phyloP scores from a whole-genome alignment of 75 land plant species.

The Cryptomeria japonica region DNA sequence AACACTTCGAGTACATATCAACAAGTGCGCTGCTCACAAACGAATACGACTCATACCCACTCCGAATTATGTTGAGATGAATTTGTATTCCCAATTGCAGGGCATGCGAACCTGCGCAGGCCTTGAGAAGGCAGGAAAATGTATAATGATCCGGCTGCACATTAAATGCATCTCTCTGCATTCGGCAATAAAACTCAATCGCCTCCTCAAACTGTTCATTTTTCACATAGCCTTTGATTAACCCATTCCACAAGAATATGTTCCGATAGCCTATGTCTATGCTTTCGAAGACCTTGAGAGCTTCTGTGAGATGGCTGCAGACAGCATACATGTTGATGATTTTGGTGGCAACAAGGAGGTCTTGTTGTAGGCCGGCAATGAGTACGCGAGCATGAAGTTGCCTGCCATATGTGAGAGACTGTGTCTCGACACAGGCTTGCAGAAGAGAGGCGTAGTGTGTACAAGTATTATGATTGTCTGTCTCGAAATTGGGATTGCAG shows the following conservation, averaged over 20 bases:
- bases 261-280: conserved; percentile 43
- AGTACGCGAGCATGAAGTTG: conserved; percentile 51
- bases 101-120: conserved; percentile 10
- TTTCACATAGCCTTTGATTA: conserved; percentile 48
- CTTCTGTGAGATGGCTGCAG: conserved; percentile 35
- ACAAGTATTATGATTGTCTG: background rate
- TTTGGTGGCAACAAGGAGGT: conserved; percentile 41
- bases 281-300: conserved; percentile 46
- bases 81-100: conserved; percentile 41
- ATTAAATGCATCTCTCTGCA: background rate
- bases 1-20: conserved; percentile 69
- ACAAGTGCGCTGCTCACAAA: conserved; percentile 59
- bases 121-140: background rate
- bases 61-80: conserved; percentile 36
- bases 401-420: conserved; percentile 27
- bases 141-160: background rate
- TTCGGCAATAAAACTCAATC: conserved; percentile 19
- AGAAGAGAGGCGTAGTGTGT: conserved; percentile 43
- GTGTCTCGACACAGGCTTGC: conserved; percentile 34
- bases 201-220: conserved; percentile 52
- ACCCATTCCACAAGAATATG: conserved; percentile 53
- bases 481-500: background rate
- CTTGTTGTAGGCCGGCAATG: conserved; percentile 36
- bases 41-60: conserved; percentile 23
- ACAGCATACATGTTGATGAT: conserved; percentile 54